Base-by-base conservation (phyloP, 768 basidiomycete species). In the Lentinula edodes region DNA sequence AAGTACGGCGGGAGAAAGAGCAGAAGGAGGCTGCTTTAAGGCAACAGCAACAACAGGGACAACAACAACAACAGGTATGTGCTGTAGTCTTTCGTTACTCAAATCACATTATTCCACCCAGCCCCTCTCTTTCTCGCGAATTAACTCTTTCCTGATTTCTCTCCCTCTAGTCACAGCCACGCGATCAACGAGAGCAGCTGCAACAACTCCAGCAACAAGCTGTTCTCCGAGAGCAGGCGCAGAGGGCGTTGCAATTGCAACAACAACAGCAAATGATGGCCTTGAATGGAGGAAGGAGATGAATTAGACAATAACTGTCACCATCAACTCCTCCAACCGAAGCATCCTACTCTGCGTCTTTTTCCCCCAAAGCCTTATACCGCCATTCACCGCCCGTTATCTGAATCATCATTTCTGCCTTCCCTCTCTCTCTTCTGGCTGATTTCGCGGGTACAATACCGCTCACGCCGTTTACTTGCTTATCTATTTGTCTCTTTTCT, bases 221-320 rank as follows among this genome's bases (percentile, higher is more conserved):
- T 39, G 46, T 16, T 52, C 50, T 58, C 38, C 46, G 56, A 28
- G 52, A 54, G 20, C 52, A 61, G 13, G 38, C 28, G 9, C 61
- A 61, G 53, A 51, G 60, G 18, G 41, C 20, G 18, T 35, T 62
- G 3, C 71, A 69, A 48, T 54, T 52, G n/a, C n/a, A n/a, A 28
- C 70, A 67, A 53, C 68, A 66, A 52, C 68, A 66, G 38, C 69
- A 69, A 45, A 72, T 70, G 41, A 13, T 9, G 38, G 65, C 68
- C 66, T 66, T 66, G 36, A 54, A 54, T 41, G 53, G 53, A 7
- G 53, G 35, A 15, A 54, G 53, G 38, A 54, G 53, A 54, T 54
- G 35, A 54, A 52, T 35, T 35, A 23, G 52, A 8, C 32, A 3
- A 52, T n/a, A 9, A 52, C 28, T 4, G 28, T 28, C 8, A n/a